phyloP scores from a whole-genome alignment of 192 early-diverging fungal genomes.

The Backusella liffmaniae region DNA sequence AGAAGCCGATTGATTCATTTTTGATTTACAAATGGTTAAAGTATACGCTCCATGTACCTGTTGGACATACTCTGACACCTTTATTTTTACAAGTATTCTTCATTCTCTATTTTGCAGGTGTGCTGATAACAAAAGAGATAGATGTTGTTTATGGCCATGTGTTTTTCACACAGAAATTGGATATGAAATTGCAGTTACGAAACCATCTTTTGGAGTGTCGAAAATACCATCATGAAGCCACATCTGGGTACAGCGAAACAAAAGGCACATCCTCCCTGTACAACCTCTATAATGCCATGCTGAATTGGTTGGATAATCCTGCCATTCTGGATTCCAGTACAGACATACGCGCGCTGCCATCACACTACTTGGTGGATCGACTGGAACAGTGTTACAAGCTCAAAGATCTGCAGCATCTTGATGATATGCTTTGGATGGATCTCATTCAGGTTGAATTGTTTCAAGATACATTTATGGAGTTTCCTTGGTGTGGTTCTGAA shows the following conservation, averaged over 20 bases:
- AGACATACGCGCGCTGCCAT: slow-evolving; percentile 30
- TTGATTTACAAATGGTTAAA: slow-evolving; percentile 47
- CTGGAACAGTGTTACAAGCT: slow-evolving; percentile 34
- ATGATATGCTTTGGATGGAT: slow-evolving; percentile 41
- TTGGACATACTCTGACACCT: slow-evolving; percentile 39
- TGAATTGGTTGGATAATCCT: slow-evolving; percentile 45
- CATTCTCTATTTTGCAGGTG: slow-evolving; percentile 43
- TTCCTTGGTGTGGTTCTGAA: slow-evolving; percentile 14
- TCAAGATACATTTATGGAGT: not conserved
- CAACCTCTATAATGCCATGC: slow-evolving; percentile 43
- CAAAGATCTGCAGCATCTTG: slow-evolving; percentile 14
- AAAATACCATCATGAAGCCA: not conserved
- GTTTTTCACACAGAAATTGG: slow-evolving; percentile 39
- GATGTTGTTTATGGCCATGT: slow-evolving; percentile 36
- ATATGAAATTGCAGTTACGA: slow-evolving; percentile 35
- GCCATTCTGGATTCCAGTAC: slow-evolving; percentile 24
- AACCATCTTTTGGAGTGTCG: slow-evolving; percentile 23
- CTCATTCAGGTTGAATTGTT: slow-evolving; percentile 13
- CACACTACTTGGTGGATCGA: slow-evolving; percentile 27
- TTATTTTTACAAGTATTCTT: slow-evolving; percentile 52
- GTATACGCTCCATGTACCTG: slow-evolving; percentile 38
- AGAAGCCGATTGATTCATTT: slow-evolving; percentile 44
- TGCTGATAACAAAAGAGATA: slow-evolving; percentile 7
- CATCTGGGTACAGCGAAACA: not conserved
- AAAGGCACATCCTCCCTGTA: slow-evolving; percentile 23